phyloP scores from a whole-genome alignment of 2,329 filamentous ascomycete genomes.

The Didymellaceae sp. region DNA sequence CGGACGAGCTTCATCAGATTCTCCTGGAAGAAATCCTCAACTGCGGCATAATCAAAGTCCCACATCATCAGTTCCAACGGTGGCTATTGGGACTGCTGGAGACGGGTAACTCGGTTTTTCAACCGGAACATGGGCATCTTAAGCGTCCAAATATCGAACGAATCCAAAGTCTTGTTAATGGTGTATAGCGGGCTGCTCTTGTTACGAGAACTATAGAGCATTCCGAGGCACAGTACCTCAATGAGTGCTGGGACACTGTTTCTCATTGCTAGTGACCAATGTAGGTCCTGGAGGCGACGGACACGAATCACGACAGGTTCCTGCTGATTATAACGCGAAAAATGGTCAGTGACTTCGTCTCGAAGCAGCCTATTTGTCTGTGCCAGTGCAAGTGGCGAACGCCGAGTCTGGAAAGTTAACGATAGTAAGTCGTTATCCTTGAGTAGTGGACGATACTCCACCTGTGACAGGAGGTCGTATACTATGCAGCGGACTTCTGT shows the following conservation, averaged over 20 bases:
- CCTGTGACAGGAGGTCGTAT: not conserved
- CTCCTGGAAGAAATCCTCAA: too few relatives aligned
- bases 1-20: too few relatives aligned
- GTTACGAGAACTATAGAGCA: not conserved
- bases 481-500: not conserved
- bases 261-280: too few relatives aligned
- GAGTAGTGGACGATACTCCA: not conserved
- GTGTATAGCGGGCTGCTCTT: too few relatives aligned
- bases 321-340: not conserved
- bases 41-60: too few relatives aligned
- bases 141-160: not conserved
- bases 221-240: not conserved
- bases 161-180: too few relatives aligned
- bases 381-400: not conserved
- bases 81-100: too few relatives aligned
- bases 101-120: too few relatives aligned
- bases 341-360: not conserved
- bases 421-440: not conserved
- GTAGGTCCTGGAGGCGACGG: too few relatives aligned
- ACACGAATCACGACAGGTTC: too few relatives aligned
- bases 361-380: not conserved
- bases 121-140: not conserved
- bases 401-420: not conserved
- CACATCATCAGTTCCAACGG: too few relatives aligned
- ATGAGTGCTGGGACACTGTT: not conserved